phyloP scores from a whole-genome alignment of 2,329 filamentous ascomycete genomes.

The Diaporthe helianthi region DNA sequence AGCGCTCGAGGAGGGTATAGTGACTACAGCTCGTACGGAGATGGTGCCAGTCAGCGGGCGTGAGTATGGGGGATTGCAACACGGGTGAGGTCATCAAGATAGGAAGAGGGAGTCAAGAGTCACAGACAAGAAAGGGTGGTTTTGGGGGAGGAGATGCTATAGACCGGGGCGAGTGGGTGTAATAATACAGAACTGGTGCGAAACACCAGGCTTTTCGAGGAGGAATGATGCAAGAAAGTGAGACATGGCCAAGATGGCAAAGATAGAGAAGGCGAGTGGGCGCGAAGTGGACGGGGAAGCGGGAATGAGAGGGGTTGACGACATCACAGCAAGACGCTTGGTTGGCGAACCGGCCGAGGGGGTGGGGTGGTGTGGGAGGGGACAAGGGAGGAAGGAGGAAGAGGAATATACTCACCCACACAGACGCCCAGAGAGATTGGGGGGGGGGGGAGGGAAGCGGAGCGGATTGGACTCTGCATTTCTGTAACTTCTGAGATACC shows the following conservation, averaged over 20 bases:
- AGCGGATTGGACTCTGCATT: constrained; percentile 19
- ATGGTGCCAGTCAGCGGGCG: constrained; percentile 34
- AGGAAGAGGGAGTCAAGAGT: not conserved
- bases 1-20: constrained; percentile 30
- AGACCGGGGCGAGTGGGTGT: constrained; percentile 6
- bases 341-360: not conserved
- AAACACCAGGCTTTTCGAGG: not conserved
- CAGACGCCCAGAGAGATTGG: too few species aligned
- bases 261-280: not conserved
- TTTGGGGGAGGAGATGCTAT: not conserved
- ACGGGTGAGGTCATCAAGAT: constrained; percentile 15
- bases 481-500: constrained; percentile 31
- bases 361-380: not conserved
- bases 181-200: constrained; percentile 26
- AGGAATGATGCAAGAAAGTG: constrained; percentile 1
- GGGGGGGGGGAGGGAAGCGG: not conserved
- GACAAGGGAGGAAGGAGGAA: not conserved
- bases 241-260: not conserved
- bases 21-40: constrained; percentile 34
- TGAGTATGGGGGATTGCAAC: constrained; percentile 22
- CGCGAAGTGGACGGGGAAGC: not conserved
- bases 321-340: constrained; percentile 26
- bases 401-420: too few species aligned
- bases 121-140: constrained; percentile 23
- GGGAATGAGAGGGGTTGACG: not conserved